Percentiles rank a stretch among this genome's conserved stretches.
phyloP scores from a whole-genome alignment of 2,329 filamentous ascomycete species.

The Microcyclospora tardicrescens region DNA sequence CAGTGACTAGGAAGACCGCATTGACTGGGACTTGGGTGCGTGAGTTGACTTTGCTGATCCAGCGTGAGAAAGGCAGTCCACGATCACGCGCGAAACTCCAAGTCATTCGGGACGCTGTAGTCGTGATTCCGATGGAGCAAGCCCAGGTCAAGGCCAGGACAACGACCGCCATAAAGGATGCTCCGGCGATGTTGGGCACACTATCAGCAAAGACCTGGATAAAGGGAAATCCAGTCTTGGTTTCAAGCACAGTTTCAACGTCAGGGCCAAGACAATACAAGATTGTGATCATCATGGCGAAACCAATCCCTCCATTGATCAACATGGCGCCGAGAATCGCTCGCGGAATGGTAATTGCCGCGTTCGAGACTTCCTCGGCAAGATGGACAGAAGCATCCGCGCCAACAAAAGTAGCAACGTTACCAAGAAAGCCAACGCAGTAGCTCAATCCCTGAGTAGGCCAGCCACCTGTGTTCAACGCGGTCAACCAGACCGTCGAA shows the following conservation, averaged over 20 bases:
- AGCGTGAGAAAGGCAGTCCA: constrained; percentile 26
- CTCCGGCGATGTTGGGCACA: constrained; percentile 29
- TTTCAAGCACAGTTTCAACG: constrained; percentile 27
- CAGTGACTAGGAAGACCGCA: constrained; percentile 35
- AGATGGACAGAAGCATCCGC: constrained; percentile 35
- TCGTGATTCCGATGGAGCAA: constrained; percentile 25
- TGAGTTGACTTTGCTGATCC: constrained; percentile 22
- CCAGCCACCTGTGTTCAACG: constrained; percentile 21
- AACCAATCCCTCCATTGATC: constrained; percentile 36
- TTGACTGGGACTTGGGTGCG: constrained; percentile 18
- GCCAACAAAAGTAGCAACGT: constrained; percentile 23
- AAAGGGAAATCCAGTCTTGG: constrained; percentile 36
- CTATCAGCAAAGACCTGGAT: constrained; percentile 39
- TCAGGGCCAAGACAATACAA: constrained; percentile 31
- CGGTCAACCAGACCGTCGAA: constrained; percentile 19
- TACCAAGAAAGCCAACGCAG: constrained; percentile 24
- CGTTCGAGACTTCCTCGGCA: constrained; percentile 39
- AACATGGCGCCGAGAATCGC: constrained; percentile 36
- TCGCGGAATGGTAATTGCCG: constrained; percentile 34
- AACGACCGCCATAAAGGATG: constrained; percentile 35
- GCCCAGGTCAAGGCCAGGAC: constrained; percentile 25
- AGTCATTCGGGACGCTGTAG: constrained; percentile 29
- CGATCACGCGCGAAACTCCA: constrained; percentile 31
- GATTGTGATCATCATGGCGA: constrained; percentile 32
- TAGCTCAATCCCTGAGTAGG: constrained; percentile 22